Evolutionary conservation across 768 basidiomycete species (phyloP), one percentile per base, ranked within the genome.

Genomic region (Lactifluus pinguis): DNA sequence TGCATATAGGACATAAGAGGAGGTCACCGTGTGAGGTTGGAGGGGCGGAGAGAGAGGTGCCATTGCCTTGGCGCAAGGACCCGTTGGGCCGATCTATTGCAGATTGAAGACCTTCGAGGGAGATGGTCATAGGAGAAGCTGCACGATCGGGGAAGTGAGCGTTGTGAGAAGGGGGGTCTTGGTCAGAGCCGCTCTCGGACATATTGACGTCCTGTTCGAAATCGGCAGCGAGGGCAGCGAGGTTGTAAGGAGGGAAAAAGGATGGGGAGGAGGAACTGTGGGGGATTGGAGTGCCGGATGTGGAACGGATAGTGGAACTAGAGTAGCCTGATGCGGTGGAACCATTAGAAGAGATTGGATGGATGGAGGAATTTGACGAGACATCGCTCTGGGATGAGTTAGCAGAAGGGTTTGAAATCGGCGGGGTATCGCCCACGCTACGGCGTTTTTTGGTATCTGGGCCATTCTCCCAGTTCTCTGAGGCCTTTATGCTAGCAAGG

Each of bases 391-490:
- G 51, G 9, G 56, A 57, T 19, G 63, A 66, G 36, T 57, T 64
- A 25, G 59, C 48, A 15, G 60, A 56, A 25, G 63, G 34, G 55
- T 49, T 49, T 10, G 59, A 54, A 21, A 54, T 49, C 36, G 59
- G 52, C 13, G 63, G 63, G 45, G 53, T 58, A 39, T 65, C 63
- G 55, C 65, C 65, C 50, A 66, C 60, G 55, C 65, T 66, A 52
- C 65, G 65, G 10, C 65, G 63, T 15, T 66, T 66, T 49, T 66
- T 66, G 15, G 53, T 65, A 19, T 66, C 63, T 21, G 55, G 65
- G 30, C 65, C 63, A 17, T 65, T 49, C 50, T 65, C 63, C 63
- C 64, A 61, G 14, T 44, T 60, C 13, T 64, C 58, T 14, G 63
- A 66, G 2, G 65, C 59, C 54, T 65, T 65, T 45, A 66, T 58